Percentiles rank a stretch among this genome's conserved stretches.
Conservation (phyloP, 176 grass and related monocot species). For the Triticum timopheevii region DNA sequence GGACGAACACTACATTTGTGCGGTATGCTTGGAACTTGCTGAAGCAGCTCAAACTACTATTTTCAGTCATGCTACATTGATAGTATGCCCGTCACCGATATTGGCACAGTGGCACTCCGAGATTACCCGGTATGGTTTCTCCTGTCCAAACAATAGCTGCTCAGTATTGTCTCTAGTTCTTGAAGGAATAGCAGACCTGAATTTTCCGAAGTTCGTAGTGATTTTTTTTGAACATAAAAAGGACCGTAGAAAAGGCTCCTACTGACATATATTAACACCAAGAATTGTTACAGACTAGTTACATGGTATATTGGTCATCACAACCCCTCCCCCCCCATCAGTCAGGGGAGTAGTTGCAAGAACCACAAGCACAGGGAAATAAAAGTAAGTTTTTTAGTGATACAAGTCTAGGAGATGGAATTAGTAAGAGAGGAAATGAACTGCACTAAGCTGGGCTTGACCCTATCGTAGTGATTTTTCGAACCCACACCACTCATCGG, state of each 20-base stretch:
- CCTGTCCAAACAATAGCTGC: constrained; percentile 15
- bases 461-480: background rate
- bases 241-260: too few species aligned
- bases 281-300: too few species aligned
- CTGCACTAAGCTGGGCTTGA: too few species aligned
- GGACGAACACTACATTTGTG: constrained; percentile 60
- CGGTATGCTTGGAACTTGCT: constrained; percentile 72
- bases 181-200: background rate
- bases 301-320: too few species aligned
- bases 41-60: constrained; percentile 71
- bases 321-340: too few species aligned
- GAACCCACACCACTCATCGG: background rate
- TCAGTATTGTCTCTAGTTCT: constrained; percentile 7
- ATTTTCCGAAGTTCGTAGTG: background rate
- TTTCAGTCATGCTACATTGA: constrained; percentile 67
- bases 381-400: too few species aligned
- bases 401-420: too few species aligned
- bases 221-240: too few species aligned
- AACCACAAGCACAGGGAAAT: too few species aligned
- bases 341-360: too few species aligned
- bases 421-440: too few species aligned
- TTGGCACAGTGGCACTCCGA: constrained; percentile 92
- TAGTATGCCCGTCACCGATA: constrained; percentile 92
- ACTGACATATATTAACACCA: too few species aligned
- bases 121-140: constrained; percentile 73